Evolutionary conservation across 305 asterid genomes (phyloP).

Genomic region (Fraxinus nigra): DNA sequence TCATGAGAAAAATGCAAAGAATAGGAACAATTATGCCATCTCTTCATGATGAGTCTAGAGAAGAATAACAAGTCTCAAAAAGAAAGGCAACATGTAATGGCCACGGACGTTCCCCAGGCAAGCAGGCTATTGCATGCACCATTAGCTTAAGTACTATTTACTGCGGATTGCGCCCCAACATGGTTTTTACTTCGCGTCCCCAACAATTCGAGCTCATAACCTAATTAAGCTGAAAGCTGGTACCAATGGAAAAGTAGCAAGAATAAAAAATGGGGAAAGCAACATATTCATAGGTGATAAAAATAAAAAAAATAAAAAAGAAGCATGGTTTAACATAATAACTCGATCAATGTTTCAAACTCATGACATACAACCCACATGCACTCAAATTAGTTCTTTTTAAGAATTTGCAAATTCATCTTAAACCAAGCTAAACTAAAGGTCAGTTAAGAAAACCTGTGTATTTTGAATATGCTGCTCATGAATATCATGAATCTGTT

Average conservation of each 20-base stretch:
- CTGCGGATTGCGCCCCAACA: too few species aligned
- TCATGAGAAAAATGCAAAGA: background rate
- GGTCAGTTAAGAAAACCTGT: conserved; percentile 49
- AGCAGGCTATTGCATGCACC: too few species aligned
- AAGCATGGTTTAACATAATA: background rate
- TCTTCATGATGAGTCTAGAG: background rate
- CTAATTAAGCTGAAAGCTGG: too few species aligned
- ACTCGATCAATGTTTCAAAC: background rate
- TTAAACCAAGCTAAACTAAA: conserved; percentile 15
- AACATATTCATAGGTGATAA: background rate
- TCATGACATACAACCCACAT: background rate
- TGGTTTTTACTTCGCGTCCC: too few species aligned
- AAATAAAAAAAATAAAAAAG: background rate
- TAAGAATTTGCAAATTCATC: conserved; percentile 15
- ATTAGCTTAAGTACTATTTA: too few species aligned
- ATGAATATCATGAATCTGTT: conserved; percentile 60
- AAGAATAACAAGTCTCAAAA: background rate
- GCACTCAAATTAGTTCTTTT: conserved; percentile 6
- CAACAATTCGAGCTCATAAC: too few species aligned
- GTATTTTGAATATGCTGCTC: conserved; percentile 66
- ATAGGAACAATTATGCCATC: background rate
- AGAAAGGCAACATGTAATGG: background rate
- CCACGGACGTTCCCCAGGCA: too few species aligned
- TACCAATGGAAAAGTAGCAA: background rate
- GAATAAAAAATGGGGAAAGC: background rate